Conservation (phyloP, 176 grass and related monocot genomes). For the Carex myosuroides region DNA sequence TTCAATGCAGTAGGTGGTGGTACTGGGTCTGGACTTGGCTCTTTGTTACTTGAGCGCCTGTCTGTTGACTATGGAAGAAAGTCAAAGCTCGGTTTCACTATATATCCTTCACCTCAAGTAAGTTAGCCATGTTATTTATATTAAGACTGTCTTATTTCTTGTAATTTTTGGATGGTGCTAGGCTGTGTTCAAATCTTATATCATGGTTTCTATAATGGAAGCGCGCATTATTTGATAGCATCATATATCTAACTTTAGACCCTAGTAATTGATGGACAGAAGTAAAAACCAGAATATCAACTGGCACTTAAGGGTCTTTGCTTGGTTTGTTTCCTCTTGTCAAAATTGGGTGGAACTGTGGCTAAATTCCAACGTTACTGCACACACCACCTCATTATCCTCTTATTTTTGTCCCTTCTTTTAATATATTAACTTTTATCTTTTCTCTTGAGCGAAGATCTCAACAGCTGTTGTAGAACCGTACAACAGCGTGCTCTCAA, state of each 20-base stretch:
- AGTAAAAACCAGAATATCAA: background rate
- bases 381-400: background rate
- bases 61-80: conserved; percentile 79
- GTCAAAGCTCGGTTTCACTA: conserved; percentile 84
- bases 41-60: conserved; percentile 61
- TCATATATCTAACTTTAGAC: background rate
- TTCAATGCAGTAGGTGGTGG: conserved; percentile 78
- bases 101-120: conserved; percentile 79
- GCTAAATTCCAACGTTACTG: background rate
- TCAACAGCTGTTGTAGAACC: conserved; percentile 71
- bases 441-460: conserved; percentile 36
- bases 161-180: background rate
- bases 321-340: background rate
- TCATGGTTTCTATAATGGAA: background rate
- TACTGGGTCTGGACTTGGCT: conserved; percentile 72
- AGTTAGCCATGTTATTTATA: background rate
- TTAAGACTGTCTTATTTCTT: background rate
- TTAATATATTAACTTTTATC: too few species aligned
- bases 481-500: conserved; percentile 76
- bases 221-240: background rate
- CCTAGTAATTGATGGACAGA: background rate
- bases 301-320: background rate
- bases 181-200: background rate
- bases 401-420: background rate
- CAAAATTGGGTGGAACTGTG: background rate